These are phyloP conservation scores for Coemansia furcata DNA, from an alignment of 192 early-diverging fungal genomes.

Conservation along the genomic window DNA sequence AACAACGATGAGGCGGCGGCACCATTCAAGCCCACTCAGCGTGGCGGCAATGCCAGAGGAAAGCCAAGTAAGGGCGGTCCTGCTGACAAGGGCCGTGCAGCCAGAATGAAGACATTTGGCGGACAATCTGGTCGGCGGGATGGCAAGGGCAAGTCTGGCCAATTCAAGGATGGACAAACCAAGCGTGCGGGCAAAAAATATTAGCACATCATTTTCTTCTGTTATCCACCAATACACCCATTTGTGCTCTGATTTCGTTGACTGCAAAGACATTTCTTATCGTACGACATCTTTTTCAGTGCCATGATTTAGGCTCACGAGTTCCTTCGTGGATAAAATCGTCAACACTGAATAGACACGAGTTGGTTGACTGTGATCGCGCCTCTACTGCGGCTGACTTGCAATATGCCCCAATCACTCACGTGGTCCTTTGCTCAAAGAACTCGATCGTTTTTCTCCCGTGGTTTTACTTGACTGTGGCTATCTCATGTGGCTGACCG, in stretches of 20 bases:
- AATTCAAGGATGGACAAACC: conserved; percentile 4
- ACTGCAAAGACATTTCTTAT: background rate
- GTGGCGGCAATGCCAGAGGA: conserved; percentile 6
- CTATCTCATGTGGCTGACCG: background rate
- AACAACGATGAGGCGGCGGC: background rate
- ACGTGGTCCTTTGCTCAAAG: background rate
- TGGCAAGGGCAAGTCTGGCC: background rate
- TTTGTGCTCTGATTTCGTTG: background rate
- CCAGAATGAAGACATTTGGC: conserved; percentile 10
- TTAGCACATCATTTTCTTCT: background rate
- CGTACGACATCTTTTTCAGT: background rate
- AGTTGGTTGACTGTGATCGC: background rate
- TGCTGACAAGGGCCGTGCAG: conserved; percentile 16
- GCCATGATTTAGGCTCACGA: background rate
- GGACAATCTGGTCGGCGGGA: conserved; percentile 10
- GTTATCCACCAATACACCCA: background rate
- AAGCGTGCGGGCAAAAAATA: conserved; percentile 6
- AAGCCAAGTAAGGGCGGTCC: conserved; percentile 4
- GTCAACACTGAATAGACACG: background rate
- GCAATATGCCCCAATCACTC: background rate
- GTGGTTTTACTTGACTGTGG: background rate
- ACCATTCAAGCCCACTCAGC: background rate
- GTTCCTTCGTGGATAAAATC: background rate
- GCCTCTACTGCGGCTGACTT: background rate
- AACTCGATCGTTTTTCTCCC: background rate